These are phyloP conservation scores for Trichoderma sp. DNA, from an alignment of 2,329 filamentous ascomycete species.

Conservation along the genomic window DNA sequence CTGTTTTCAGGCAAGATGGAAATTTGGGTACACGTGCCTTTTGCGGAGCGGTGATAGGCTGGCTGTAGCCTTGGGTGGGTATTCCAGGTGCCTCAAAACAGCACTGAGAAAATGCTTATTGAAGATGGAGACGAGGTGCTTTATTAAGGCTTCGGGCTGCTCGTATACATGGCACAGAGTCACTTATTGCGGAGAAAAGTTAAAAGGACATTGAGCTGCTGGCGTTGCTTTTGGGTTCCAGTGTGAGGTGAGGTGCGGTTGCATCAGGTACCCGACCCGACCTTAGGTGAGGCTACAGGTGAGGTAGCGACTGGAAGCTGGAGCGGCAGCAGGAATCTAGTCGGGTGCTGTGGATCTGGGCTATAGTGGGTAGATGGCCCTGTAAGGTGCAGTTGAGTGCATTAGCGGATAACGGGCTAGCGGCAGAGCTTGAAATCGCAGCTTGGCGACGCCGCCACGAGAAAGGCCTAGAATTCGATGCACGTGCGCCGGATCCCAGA, in stretches of 20 bases:
- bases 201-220: too few species aligned
- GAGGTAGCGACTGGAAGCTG: not conserved
- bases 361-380: not conserved
- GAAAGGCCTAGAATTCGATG: conserved; percentile 4
- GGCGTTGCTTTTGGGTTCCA: too few species aligned
- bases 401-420: not conserved
- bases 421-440: conserved; percentile 1
- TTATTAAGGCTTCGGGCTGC: too few species aligned
- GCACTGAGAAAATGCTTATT: not conserved
- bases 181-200: too few species aligned
- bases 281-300: conserved; percentile 7
- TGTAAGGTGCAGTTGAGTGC: too few species aligned
- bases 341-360: not conserved
- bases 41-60: conserved; percentile 13
- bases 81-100: not conserved
- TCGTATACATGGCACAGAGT: too few species aligned
- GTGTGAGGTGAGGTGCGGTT: too few species aligned
- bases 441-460: not conserved
- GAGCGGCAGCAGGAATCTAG: not conserved
- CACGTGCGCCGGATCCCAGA: conserved; percentile 5
- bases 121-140: too few species aligned
- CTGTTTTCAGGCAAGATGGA: not conserved
- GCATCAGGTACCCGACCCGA: too few species aligned
- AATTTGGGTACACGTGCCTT: not conserved
- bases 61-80: too few species aligned